Evolutionary conservation across 2,329 filamentous ascomycete genomes (phyloP), one percentile per base, ranked within the genome.

Genomic region (Alternaria sp.): DNA sequence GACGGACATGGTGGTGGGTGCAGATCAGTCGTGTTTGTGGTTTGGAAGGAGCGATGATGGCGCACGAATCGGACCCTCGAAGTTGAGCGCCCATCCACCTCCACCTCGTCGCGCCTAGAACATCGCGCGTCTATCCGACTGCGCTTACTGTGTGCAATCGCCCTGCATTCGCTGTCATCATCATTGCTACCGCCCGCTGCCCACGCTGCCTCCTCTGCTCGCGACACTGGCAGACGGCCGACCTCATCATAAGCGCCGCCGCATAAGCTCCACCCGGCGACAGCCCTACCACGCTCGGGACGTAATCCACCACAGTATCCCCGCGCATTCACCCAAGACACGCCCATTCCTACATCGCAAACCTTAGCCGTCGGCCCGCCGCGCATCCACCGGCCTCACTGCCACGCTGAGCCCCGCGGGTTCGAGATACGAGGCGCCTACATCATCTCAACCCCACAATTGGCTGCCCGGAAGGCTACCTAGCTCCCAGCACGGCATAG

Each of bases 1-100:
- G 69, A 85, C 82, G 58, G 84, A 83, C 84, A 85, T 85, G 73
- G 26, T 46, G 47, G 55, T 71, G 67, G 43, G 55, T 55, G 59
- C 58, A 58, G 66, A 28, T 63, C 51, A 60, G 55, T 44, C 62
- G 60, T 64, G 69, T 69, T 51, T 57, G 55, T 58, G 20, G 58
- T 50, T 45, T 51, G 49, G 51, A 45, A 28, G 51, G 46, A 50
- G 23, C 49, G 45, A 61, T 50, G 55, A 46, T 58, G 58, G 61
- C 49, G 55, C 45, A 50, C 55, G 28, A 58, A 56, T 56, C 54
- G 54, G 54, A 56, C 54, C 54, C 43, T 46, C 43, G 43, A 30
- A 47, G 41, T 60, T 41, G 60, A 41, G 53, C 57, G 59, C 59
- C 51, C 55, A 51, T 28, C 45, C 37, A 58, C 54, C 45, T 58